Conservation (phyloP, 2,329 filamentous ascomycete genomes). For the Sporothrix pseudoabietina region DNA sequence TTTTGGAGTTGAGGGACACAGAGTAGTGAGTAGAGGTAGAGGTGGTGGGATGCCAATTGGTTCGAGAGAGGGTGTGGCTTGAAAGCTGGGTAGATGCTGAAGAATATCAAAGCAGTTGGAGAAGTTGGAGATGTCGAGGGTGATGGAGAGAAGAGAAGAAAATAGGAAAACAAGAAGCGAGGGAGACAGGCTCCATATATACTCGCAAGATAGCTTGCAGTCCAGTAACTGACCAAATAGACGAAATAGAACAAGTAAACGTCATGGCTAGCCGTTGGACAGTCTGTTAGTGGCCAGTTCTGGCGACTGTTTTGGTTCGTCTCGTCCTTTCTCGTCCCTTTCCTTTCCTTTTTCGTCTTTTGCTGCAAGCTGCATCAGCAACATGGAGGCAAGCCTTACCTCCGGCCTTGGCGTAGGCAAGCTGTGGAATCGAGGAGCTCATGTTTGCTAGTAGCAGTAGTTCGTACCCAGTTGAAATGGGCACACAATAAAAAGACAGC, state of each 20-base stretch:
- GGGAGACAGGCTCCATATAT: background rate
- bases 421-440: background rate
- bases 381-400: background rate
- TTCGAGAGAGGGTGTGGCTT: background rate
- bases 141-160: background rate
- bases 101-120: background rate
- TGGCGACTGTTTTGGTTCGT: background rate
- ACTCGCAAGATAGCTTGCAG: slow-evolving; percentile 5
- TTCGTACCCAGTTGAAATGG: background rate
- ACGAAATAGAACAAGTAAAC: background rate
- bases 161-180: background rate
- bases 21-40: background rate
- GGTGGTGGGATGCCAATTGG: background rate
- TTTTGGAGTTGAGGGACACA: slow-evolving; percentile 8
- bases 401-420: background rate
- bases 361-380: slow-evolving; percentile 3
- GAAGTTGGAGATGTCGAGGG: background rate
- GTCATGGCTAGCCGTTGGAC: background rate
- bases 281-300: background rate
- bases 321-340: background rate
- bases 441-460: too few relatives aligned
- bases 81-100: background rate
- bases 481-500: background rate
- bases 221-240: background rate
- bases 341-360: background rate